Evolutionary conservation across 2,329 filamentous ascomycete genomes (phyloP), one percentile per base, ranked within the genome.

Genomic region (Calonectria henricotiae): DNA sequence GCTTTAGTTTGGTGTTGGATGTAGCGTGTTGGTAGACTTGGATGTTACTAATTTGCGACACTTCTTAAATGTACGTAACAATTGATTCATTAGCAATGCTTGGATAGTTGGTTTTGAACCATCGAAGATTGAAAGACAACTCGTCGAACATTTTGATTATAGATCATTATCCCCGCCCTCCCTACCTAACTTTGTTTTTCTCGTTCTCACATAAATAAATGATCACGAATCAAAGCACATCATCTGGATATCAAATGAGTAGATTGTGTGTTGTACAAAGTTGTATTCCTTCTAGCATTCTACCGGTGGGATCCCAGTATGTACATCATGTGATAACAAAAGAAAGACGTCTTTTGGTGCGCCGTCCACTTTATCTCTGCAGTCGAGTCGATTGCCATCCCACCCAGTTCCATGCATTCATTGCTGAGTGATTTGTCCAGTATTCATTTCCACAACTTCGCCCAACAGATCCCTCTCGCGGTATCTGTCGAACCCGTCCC

Each of bases 251-350:
- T 23, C n/a, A 46, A 46, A 46, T 46, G 43, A 46, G 20, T 46
- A 46, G 43, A 46, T 46, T 37, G 37, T 73, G 49, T 73, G 69
- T 74, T 73, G 70, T 75, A 73, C 73, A 75, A 30, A 72, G 69
- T 72, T 72, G 69, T 62, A 75, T 73, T 73, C 51, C 69, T 73
- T 73, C 73, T 75, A 72, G 71, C 68, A 64, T 69, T 69, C 70
- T 75, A 73, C 70, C 69, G 70, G 71, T 25, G 68, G 41, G 49
- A 72, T 70, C 55, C 67, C 71, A 72, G 68, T 75, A 75, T 72
- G 70, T 75, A 72, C 73, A 75, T 67, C 67, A 62, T 39, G 65
- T 72, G 60, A 68, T 46, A 67, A 73, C 71, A 75, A 72, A 73
- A 68, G 63, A 75, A 71, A 75, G 58, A 69, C 70, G 68, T 71